A percentile compares a stretch with the other conserved stretches of the same genome.
Conservation (phyloP, 179 eudicot genomes). For the Carnegiea gigantea region DNA sequence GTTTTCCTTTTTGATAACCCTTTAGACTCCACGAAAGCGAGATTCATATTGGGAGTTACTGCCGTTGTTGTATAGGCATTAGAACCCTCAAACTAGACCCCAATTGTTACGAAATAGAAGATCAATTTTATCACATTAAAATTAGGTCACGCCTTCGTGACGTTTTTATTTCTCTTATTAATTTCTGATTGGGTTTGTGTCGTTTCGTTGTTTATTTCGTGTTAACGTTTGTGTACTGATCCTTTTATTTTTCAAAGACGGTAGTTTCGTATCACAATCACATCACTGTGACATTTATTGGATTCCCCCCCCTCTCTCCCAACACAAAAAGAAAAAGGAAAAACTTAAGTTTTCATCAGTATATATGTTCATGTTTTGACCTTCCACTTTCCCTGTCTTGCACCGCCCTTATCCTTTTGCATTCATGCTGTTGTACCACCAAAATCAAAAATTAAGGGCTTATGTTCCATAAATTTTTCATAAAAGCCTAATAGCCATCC, state of each 20-base stretch:
- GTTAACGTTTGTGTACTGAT: neutral
- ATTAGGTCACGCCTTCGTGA: no score
- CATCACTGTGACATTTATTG: neutral
- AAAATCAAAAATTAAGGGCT: neutral
- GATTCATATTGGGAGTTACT: no score
- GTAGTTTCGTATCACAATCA: conserved; percentile 1
- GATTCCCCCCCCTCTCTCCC: neutral
- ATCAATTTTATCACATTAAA: no score
- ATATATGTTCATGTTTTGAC: neutral
- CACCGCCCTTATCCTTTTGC: conserved; percentile 3
- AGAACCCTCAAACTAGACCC: no score
- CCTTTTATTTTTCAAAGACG: neutral
- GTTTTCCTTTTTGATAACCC: neutral
- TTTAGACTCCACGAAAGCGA: no score
- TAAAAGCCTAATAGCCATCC: neutral
- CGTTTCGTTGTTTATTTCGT: no score
- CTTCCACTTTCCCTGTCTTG: neutral
- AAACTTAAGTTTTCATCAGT: neutral
- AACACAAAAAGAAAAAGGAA: neutral
- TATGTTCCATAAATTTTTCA: neutral
- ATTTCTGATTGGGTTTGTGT: no score
- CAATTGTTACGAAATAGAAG: no score
- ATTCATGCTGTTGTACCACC: neutral
- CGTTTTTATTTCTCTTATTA: no score
- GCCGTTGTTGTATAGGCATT: no score